phyloP scores from a whole-genome alignment of 2,329 filamentous ascomycete genomes.

The Neofusicoccum kwambonambiense region DNA sequence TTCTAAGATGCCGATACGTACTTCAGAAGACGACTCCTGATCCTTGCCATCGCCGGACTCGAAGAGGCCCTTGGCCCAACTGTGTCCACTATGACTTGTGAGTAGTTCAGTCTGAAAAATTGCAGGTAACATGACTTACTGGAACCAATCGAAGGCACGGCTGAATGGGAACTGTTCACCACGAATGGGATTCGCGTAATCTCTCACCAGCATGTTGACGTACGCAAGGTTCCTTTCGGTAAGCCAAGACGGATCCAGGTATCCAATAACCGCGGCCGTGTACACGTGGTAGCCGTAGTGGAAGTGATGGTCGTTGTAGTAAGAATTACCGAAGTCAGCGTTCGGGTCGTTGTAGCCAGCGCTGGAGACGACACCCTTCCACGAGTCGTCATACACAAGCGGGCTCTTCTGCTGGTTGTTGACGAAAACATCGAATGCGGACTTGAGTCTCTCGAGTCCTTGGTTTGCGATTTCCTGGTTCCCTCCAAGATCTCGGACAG shows the following conservation, averaged over 20 bases:
- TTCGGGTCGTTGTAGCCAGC: conserved; percentile 71
- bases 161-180: conserved; percentile 76
- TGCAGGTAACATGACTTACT: conserved; percentile 11
- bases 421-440: conserved; percentile 50
- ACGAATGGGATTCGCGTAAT: conserved; percentile 72
- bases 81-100: conserved; percentile 62
- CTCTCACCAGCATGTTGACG: conserved; percentile 80
- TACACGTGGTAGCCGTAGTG: conserved; percentile 61
- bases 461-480: conserved; percentile 55
- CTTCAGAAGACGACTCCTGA: conserved; percentile 85
- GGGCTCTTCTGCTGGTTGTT: conserved; percentile 50
- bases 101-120: neutral
- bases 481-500: conserved; percentile 57
- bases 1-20: neutral
- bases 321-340: conserved; percentile 86
- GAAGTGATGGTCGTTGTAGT: conserved; percentile 71
- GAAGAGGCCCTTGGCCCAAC: conserved; percentile 84
- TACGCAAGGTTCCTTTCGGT: conserved; percentile 68
- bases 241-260: conserved; percentile 77
- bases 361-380: conserved; percentile 81
- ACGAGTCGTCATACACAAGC: conserved; percentile 59
- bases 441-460: conserved; percentile 53
- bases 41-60: conserved; percentile 75
- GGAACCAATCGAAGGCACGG: conserved; percentile 80
- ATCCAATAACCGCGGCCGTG: conserved; percentile 78